Evolutionary conservation across 257 asterid genomes (phyloP).

Genomic region (Solanum arcanum): DNA sequence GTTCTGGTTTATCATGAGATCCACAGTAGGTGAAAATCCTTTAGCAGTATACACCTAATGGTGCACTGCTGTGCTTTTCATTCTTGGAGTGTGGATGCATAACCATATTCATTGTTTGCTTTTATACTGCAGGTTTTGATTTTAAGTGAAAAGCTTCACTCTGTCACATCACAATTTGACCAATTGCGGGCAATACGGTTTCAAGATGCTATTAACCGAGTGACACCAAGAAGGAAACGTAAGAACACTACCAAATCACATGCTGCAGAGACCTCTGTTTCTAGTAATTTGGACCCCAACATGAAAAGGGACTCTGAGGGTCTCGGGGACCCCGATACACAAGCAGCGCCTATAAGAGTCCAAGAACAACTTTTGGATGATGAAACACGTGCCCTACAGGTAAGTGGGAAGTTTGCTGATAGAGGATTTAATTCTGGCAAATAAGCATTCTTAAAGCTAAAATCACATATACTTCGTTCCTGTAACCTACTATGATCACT

Average conservation of each 20-base stretch:
- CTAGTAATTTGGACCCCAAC: conserved; percentile 15
- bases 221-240: conserved; percentile 64
- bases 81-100: neutral
- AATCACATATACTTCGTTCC: neutral
- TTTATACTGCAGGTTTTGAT: conserved; percentile 56
- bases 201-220: conserved; percentile 83
- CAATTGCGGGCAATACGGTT: conserved; percentile 81
- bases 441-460: neutral
- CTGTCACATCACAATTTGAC: conserved; percentile 80
- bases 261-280: conserved; percentile 23
- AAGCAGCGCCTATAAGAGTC: conserved; percentile 40
- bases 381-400: conserved; percentile 89
- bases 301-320: conserved; percentile 23
- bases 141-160: conserved; percentile 81
- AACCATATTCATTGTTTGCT: neutral
- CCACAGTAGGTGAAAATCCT: neutral
- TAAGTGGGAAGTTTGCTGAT: conserved; percentile 1
- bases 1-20: neutral
- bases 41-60: neutral
- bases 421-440: neutral
- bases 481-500: neutral
- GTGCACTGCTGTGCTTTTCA: neutral
- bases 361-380: conserved; percentile 72
- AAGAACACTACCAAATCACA: conserved; percentile 19
- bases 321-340: conserved; percentile 30